Conservation (phyloP, 2,329 filamentous ascomycete species). For the Colletotrichum camelliae region DNA sequence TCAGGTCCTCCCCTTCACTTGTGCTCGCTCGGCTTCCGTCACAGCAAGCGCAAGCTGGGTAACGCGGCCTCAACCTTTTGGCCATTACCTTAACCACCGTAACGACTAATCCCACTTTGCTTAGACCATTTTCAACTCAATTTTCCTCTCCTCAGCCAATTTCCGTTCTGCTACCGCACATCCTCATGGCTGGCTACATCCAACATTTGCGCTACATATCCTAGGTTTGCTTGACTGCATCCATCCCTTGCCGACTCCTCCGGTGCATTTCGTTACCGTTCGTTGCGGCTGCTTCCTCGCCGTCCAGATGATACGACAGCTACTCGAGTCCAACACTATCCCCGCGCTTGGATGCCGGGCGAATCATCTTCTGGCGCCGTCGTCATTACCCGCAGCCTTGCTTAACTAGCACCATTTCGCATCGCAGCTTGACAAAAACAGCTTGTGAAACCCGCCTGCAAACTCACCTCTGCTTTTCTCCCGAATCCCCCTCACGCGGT, state of each 20-base stretch:
- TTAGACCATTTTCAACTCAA: neutral
- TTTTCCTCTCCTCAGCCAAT: neutral
- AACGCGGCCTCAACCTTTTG: neutral
- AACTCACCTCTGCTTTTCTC: neutral
- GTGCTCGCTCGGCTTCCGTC: neutral
- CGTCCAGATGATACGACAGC: conserved; percentile 19
- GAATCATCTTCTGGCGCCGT: conserved; percentile 2
- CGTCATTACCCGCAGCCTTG: conserved; percentile 11
- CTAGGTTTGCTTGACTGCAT: neutral
- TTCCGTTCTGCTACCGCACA: neutral
- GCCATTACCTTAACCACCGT: neutral
- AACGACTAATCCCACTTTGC: neutral
- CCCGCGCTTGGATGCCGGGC: conserved; percentile 16
- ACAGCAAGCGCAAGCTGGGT: neutral
- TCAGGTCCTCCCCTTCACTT: neutral
- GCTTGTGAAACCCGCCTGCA: neutral
- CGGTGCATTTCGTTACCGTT: neutral
- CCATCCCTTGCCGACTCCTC: neutral
- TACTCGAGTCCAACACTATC: conserved; percentile 11
- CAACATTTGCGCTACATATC: conserved; percentile 1
- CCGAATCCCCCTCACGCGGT: neutral
- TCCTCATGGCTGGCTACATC: conserved; percentile 17
- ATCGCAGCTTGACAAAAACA: neutral
- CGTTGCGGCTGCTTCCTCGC: neutral
- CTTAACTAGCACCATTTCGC: conserved; percentile 3